Evolutionary conservation across 2,329 filamentous ascomycete genomes (phyloP), one percentile per base, ranked within the genome.

Genomic region (Pseudocercospora vitis): DNA sequence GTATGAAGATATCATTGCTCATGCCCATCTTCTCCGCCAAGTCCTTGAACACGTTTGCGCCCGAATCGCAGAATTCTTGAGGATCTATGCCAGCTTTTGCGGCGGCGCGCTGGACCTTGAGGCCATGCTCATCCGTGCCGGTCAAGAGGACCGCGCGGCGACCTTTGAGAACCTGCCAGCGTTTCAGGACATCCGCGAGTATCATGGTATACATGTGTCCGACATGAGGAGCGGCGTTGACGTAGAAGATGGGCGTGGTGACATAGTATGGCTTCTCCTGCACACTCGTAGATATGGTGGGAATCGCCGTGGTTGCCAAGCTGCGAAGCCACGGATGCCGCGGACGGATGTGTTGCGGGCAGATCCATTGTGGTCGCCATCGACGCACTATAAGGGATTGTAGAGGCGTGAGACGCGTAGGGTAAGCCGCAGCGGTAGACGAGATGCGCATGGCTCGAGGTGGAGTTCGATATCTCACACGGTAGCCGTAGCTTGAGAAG

Each of bases 181-280:
- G 82, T 73, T 97, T 99, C 63, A 96, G 76, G 49, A 96, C 86
- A 72, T 99, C 94, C 59, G 89, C 81, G 39, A 99, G 81, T 65
- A 97, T 80, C 84, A 97, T 91, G 35, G 88, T 89, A 71, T 96
- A 97, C 56, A 99, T 79, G 73, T 99, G 94, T 39, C 94, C 94
- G 59, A 97, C 84, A 76, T 99, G 94, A 47, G 94, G 94, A 40
- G 89, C 91, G 51, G 91, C 89, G 81, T 99, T 99, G 76, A 99
- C 94, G 73, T 99, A 99, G 77, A 97, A 99, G 54, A 99, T 99
- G 2, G 94, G 94, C 7, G 91, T 95, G 4, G 94, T 97, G 66
- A 96, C 80, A 77, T 97, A 99, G 76, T 87, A 96, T 7, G 92
- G 91, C 76, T 97, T 97, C 16, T 54, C 50, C n/a, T n/a, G n/a